Evolutionary conservation across 2,329 filamentous ascomycete genomes (phyloP), one percentile per base, ranked within the genome.

Genomic region (Scytalidium sp.): DNA sequence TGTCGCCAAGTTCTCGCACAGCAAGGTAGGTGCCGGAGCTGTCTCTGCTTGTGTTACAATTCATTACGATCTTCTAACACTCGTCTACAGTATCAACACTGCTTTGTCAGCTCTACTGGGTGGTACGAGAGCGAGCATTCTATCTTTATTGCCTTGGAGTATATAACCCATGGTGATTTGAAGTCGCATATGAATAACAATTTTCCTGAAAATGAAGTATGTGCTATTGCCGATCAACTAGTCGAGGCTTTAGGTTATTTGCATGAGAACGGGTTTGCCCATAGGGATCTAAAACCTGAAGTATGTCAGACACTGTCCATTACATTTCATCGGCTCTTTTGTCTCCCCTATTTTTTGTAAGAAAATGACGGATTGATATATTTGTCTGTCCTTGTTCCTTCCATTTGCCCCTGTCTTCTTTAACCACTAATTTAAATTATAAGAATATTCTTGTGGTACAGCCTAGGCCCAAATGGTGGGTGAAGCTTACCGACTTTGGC

Each of bases 401-500:
- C n/a, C n/a, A n/a, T n/a, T n/a, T n/a, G n/a, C n/a, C n/a, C n/a
- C n/a, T n/a, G n/a, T n/a, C n/a, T n/a, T n/a, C 49, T 19, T 10
- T 36, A 7, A 36, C 39, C 23, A 23, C 11, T 15, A 17, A 11
- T 10, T 29, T 25, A 13, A 23, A 17, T 13, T 20, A 17, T 15
- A 19, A 67, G 61, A 70, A 70, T 45, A 61, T 70, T 32, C 58
- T 70, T 10, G 61, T 71, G 3, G 49, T 53, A 15, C 45, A 45
- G 1, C 54, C 41, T 19, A 47, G 51, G 2, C 64, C 62, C 2
- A 8, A 36, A 4, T 71, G 68, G 68, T 67, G 65, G 63, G 60
- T 73, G 10, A 70, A 70, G 47, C 63, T 72, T 19, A 66, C 58
- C 9, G 70, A 73, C 50, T 72, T 73, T 54, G 69, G 69, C 3